Evolutionary conservation across 805 yeast genomes (phyloP), one percentile per base, ranked within the genome.

Genomic region (Monosporozyma aerobia): DNA sequence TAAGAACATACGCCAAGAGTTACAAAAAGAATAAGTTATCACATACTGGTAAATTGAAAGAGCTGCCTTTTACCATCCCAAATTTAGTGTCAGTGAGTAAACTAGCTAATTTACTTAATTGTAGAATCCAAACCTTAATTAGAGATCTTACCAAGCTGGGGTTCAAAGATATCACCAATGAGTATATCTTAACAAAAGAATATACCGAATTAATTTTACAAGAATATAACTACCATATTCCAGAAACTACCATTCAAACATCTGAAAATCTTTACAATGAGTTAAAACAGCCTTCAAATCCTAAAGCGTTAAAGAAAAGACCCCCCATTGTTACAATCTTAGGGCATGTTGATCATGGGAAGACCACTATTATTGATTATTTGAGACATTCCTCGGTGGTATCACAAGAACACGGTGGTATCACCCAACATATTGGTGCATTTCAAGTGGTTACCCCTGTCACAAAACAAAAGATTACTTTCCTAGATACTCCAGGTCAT

Each of bases 301-400:
- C 87, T 0, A 74, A 71, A 2, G 62, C 69, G 23, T 65, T 85
- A 56, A 80, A 79, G 46, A 75, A 82, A 6, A 74, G 98, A 57
- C 90, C 99, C 0, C 99, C 99, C 0, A 85, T 94, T 25, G 97
- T 94, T 5, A 90, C 99, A 0, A 87, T 94, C 50, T 94, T 94
- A 98, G 99, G 99, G 2, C 99, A 94, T 68, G 99, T 94, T 32
- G 99, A 94, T 69, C 99, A 94, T 64, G 99, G 99, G 2, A 94
- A 94, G 67, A 94, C 99, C 1, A 92, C 99, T 0, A 83, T 94
- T 55, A 76, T 94, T 52, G 99, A 94, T 67, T 80, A 82, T 62
- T 72, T 94, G 61, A 76, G 98, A 46, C 89, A 87, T 58, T 85
- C 96, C 0, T 80, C 90, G 0, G 81, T 94, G 7, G 98, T 85